phyloP scores from a whole-genome alignment of 768 basidiomycete species.

The Boletus barrowsii region DNA sequence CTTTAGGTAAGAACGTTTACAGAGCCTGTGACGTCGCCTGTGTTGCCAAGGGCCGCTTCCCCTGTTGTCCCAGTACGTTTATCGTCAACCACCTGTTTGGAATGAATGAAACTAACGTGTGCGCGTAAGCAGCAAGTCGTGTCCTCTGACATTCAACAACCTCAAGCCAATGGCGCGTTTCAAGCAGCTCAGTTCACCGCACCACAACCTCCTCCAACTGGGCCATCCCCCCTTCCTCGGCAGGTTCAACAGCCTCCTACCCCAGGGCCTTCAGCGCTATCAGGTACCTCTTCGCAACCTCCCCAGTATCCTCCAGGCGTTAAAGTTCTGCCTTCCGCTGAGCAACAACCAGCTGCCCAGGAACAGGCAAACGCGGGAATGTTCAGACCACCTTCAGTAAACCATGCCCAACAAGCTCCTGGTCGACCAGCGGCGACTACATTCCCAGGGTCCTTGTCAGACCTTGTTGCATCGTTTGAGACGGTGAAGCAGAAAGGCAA shows the following conservation, averaged over 20 bases:
- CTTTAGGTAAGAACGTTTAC: slow-evolving; percentile 20
- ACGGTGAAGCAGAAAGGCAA: slow-evolving; percentile 94
- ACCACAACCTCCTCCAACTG: slow-evolving; percentile 35
- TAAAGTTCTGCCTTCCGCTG: slow-evolving; percentile 45
- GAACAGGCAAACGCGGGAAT: slow-evolving; percentile 39
- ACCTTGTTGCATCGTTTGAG: slow-evolving; percentile 93
- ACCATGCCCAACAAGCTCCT: slow-evolving; percentile 42
- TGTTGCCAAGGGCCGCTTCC: slow-evolving; percentile 40
- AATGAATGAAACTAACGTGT: slow-evolving; percentile 17
- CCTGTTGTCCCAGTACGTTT: slow-evolving; percentile 42
- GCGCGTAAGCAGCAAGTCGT: slow-evolving; percentile 35
- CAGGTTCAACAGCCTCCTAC: slow-evolving; percentile 43
- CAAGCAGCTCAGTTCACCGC: slow-evolving; percentile 23
- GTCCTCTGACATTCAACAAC: slow-evolving; percentile 38
- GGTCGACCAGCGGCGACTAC: slow-evolving; percentile 44
- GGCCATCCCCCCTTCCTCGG: slow-evolving; percentile 49
- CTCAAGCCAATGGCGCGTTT: slow-evolving; percentile 34
- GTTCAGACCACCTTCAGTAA: slow-evolving; percentile 53
- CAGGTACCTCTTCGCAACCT: slow-evolving; percentile 25
- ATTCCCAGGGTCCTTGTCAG: slow-evolving; percentile 84
- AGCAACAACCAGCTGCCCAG: slow-evolving; percentile 35
- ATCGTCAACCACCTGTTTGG: slow-evolving; percentile 2
- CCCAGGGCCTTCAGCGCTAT: slow-evolving; percentile 16
- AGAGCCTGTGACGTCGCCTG: slow-evolving; percentile 48
- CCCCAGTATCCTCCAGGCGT: slow-evolving; percentile 71